Percentiles rank a stretch among this genome's conserved stretches.
These are phyloP conservation scores for Torulaspora gathmanii DNA, from an alignment of 805 yeast genomes.

Conservation along the genomic window DNA sequence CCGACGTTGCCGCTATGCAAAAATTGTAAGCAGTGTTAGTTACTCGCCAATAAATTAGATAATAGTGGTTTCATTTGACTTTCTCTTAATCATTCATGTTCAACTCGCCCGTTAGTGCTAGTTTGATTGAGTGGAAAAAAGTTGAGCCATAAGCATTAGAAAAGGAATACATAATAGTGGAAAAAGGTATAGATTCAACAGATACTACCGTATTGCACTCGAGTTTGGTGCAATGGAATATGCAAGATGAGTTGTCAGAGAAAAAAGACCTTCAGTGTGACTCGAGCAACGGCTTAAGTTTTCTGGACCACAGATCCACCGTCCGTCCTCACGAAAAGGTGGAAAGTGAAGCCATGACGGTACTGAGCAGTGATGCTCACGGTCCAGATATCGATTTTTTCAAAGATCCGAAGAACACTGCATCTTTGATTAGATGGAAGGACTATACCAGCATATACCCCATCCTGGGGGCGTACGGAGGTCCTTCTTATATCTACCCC, in stretches of 20 bases:
- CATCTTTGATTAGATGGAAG: slow-evolving; percentile 19
- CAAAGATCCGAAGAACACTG: slow-evolving; percentile 4
- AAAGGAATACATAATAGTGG: background rate
- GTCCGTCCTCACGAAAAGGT: slow-evolving; percentile 9
- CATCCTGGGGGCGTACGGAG: slow-evolving; percentile 42
- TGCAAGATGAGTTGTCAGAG: slow-evolving; percentile 13
- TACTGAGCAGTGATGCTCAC: background rate
- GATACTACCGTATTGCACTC: background rate
- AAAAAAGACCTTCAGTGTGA: background rate
- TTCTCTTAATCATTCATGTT: background rate
- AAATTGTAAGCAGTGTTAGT: slow-evolving; percentile 61
- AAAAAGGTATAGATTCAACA: background rate
- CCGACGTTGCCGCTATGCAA: slow-evolving; percentile 98
- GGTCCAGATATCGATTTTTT: slow-evolving; percentile 3
- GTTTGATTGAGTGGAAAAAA: too few species aligned
- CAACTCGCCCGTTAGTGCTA: background rate
- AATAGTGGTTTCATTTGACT: slow-evolving; percentile 4
- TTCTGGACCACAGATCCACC: slow-evolving; percentile 13
- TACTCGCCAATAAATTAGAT: background rate
- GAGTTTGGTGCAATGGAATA: slow-evolving; percentile 9
- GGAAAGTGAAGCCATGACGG: background rate
- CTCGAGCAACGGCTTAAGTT: slow-evolving; percentile 5
- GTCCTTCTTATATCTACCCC: slow-evolving; percentile 44
- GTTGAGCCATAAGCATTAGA: background rate
- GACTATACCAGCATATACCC: slow-evolving; percentile 26